A percentile compares a stretch with the other conserved stretches of the same genome.
Conservation (phyloP, 108 stramenopile species). For the Chaetoceros muelleri region DNA sequence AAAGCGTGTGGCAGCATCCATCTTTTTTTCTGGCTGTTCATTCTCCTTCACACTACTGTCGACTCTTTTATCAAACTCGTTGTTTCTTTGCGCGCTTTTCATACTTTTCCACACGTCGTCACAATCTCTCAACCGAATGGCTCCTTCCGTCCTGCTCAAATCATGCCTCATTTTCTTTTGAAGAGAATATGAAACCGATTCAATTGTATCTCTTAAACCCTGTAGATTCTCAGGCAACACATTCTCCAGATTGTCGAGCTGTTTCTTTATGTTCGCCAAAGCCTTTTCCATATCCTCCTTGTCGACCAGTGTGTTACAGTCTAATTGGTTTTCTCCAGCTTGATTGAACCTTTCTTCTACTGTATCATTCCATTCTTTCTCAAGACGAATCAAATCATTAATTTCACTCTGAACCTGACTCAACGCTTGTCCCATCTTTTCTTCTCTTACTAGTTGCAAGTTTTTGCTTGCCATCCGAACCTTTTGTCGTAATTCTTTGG, state of each 20-base stretch:
- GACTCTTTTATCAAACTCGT: no score
- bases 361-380: background rate
- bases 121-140: background rate
- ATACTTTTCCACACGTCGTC: background rate
- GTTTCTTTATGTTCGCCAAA: background rate
- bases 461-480: background rate
- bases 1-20: background rate
- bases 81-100: no score
- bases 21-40: background rate
- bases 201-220: background rate
- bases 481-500: background rate
- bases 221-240: background rate
- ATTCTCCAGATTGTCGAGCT: background rate
- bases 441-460: background rate
- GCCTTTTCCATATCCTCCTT: background rate
- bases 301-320: no score
- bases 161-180: background rate
- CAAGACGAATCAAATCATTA: background rate
- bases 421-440: background rate
- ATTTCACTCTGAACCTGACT: background rate
- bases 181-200: background rate
- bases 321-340: background rate
- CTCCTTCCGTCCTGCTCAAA: background rate
- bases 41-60: background rate
- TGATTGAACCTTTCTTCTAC: background rate